Conservation (phyloP, 345 rosid genomes). For the Populus tremula region DNA sequence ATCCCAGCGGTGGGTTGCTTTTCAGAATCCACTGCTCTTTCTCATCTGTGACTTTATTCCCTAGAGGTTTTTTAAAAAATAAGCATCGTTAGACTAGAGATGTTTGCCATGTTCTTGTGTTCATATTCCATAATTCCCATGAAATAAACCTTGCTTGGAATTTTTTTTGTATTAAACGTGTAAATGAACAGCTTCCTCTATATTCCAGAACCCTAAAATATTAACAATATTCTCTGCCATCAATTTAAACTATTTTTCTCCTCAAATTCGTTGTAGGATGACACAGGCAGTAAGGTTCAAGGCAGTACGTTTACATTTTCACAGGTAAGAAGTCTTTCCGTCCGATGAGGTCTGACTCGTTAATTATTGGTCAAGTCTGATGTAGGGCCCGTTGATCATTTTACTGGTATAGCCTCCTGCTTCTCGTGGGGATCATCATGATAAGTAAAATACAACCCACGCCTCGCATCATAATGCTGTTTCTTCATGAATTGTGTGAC, state of each 20-base stretch:
- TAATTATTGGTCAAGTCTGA: background rate
- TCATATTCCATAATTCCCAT: background rate
- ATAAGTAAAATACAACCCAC: background rate
- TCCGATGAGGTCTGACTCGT: background rate
- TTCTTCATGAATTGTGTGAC: conserved; percentile 33
- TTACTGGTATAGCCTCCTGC: background rate
- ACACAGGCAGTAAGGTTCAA: background rate
- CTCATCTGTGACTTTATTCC: background rate
- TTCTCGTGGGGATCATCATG: conserved; percentile 8
- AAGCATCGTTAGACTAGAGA: background rate
- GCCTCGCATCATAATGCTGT: conserved; percentile 17
- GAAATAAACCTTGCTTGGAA: too few species aligned
- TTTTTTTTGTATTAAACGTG: background rate
- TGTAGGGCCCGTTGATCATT: background rate
- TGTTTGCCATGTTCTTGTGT: background rate
- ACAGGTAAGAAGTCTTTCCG: background rate
- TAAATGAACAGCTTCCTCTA: background rate
- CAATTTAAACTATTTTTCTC: background rate
- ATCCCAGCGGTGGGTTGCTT: background rate
- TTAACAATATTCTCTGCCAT: background rate
- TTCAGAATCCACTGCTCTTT: background rate
- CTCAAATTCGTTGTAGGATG: background rate
- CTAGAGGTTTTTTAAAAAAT: background rate
- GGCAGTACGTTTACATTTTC: background rate
- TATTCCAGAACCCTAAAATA: background rate